These are phyloP conservation scores for Cryptococcus depauperatus DNA, from an alignment of 1,284 basidiomycete genomes.

Conservation along the genomic window DNA sequence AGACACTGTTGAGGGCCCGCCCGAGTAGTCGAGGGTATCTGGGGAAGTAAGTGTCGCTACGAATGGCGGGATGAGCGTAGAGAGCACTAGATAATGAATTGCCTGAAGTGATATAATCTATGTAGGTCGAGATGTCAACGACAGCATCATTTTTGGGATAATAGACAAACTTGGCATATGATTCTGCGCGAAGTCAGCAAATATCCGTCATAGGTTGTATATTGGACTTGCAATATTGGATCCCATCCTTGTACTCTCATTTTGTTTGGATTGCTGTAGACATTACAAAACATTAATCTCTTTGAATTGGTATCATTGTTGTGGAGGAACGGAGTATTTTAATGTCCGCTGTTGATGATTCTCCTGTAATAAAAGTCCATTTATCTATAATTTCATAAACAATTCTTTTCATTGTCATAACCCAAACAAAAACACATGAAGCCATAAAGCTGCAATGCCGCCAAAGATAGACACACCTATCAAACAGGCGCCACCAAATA, in stretches of 20 bases:
- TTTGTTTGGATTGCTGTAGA: too few relatives aligned
- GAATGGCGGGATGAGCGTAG: conserved; percentile 71
- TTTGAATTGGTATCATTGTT: too few relatives aligned
- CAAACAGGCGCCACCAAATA: background rate
- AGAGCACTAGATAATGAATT: conserved; percentile 81
- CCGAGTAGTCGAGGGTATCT: conserved; percentile 68
- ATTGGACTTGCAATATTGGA: conserved; percentile 40
- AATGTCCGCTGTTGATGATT: too few relatives aligned
- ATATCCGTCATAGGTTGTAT: conserved; percentile 11
- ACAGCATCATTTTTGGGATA: background rate
- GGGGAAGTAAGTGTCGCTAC: conserved; percentile 67
- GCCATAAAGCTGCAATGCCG: too few relatives aligned
- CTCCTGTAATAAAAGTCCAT: too few relatives aligned
- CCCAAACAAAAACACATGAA: too few relatives aligned
- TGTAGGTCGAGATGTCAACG: conserved; percentile 1
- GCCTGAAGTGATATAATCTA: conserved; percentile 89
- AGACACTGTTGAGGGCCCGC: conserved; percentile 39
- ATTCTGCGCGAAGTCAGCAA: conserved; percentile 22
- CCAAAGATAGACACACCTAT: conserved; percentile 10
- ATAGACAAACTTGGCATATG: conserved; percentile 40
- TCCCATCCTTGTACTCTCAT: conserved; percentile 47
- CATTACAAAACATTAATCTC: too few relatives aligned
- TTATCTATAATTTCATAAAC: too few relatives aligned
- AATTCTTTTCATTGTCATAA: too few relatives aligned
- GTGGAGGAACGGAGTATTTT: too few relatives aligned